These are phyloP conservation scores for Colletotrichum sp. DNA, from an alignment of 2,329 filamentous ascomycete species.

Conservation along the genomic window DNA sequence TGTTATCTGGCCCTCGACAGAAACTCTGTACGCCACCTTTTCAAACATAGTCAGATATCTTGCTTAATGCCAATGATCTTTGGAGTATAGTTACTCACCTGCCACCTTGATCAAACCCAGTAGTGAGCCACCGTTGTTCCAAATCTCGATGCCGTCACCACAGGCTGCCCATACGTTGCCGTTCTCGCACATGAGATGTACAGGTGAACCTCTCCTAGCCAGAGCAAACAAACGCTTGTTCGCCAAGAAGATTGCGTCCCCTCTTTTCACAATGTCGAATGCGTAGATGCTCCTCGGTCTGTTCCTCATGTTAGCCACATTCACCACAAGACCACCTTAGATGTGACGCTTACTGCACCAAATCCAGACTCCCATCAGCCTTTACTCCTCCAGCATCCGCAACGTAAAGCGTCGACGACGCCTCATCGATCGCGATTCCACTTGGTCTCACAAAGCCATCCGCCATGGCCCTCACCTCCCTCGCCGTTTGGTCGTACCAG, in stretches of 20 bases:
- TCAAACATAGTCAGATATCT: background rate
- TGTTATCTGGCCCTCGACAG: conserved; percentile 45
- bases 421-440: conserved; percentile 42
- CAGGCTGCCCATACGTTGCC: conserved; percentile 54
- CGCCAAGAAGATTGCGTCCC: conserved; percentile 43
- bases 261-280: conserved; percentile 46
- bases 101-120: conserved; percentile 45
- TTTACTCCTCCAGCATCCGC: conserved; percentile 37
- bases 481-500: conserved; percentile 43
- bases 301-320: background rate
- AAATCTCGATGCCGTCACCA: conserved; percentile 55
- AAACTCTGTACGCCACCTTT: conserved; percentile 48
- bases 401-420: conserved; percentile 45
- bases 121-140: conserved; percentile 45
- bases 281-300: conserved; percentile 49
- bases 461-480: conserved; percentile 49
- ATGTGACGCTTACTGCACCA: conserved; percentile 20
- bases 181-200: conserved; percentile 44
- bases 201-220: conserved; percentile 49
- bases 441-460: conserved; percentile 50
- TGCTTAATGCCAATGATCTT: background rate
- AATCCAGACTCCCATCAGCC: conserved; percentile 1
- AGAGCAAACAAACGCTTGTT: conserved; percentile 60
- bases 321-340: conserved; percentile 2
- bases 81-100: conserved; percentile 27